Evolutionary conservation across 768 basidiomycete species (phyloP).

Genomic region (Tricholoma matsutake): DNA sequence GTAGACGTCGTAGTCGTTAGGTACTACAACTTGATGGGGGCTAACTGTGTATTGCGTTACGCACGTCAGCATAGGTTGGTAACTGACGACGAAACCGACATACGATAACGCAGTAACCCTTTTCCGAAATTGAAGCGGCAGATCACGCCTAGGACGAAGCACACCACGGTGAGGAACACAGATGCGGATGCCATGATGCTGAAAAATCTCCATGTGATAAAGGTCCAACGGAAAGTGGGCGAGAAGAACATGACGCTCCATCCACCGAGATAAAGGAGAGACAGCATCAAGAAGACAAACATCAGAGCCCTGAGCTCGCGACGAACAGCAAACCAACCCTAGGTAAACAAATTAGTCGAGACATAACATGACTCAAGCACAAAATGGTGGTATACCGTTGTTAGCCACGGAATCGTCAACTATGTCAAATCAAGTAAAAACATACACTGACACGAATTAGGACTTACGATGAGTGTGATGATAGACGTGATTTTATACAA

Average conservation of each 20-base stretch:
- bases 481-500: slow-evolving; percentile 57
- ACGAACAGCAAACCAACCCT: slow-evolving; percentile 79
- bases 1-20: slow-evolving; percentile 28
- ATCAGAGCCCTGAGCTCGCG: slow-evolving; percentile 58
- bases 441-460: background rate
- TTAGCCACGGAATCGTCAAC: slow-evolving; percentile 71
- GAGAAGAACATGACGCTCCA: slow-evolving; percentile 76
- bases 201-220: slow-evolving; percentile 73
- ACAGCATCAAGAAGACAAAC: slow-evolving; percentile 60
- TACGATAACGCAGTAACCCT: slow-evolving; percentile 65
- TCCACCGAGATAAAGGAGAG: slow-evolving; percentile 58
- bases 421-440: slow-evolving; percentile 23
- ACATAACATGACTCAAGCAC: background rate
- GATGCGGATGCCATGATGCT: slow-evolving; percentile 57
- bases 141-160: slow-evolving; percentile 59
- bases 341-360: slow-evolving; percentile 6
- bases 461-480: slow-evolving; percentile 57
- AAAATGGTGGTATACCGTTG: slow-evolving; percentile 37
- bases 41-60: slow-evolving; percentile 41
- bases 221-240: slow-evolving; percentile 73
- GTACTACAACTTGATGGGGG: slow-evolving; percentile 47
- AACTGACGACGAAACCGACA: slow-evolving; percentile 25
- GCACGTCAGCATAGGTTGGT: slow-evolving; percentile 10
- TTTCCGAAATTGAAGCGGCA: slow-evolving; percentile 78
- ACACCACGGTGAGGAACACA: slow-evolving; percentile 50